Percentiles rank a stretch among this genome's conserved stretches.
phyloP scores from a whole-genome alignment of 768 basidiomycete species.

The Infundibulicybe gibba region DNA sequence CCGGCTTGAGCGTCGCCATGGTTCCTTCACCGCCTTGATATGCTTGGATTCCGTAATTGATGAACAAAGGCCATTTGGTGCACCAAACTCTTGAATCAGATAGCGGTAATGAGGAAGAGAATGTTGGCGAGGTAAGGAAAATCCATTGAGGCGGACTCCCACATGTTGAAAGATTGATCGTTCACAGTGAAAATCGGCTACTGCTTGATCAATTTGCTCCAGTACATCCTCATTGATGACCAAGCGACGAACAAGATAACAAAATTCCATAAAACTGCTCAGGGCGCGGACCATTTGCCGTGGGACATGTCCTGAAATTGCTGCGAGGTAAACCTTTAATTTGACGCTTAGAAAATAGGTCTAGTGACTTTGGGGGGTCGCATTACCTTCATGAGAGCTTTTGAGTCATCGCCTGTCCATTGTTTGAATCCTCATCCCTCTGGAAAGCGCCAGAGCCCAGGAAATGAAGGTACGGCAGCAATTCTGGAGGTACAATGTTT shows the following conservation, averaged over 20 bases:
- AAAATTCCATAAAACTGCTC: conserved; percentile 18
- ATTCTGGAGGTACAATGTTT: conserved; percentile 11
- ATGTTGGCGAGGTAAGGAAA: conserved; percentile 22
- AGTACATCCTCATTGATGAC: conserved; percentile 5
- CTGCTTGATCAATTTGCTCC: not conserved
- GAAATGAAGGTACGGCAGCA: conserved; percentile 11
- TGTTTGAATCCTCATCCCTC: conserved; percentile 21
- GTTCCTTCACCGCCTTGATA: conserved; percentile 32
- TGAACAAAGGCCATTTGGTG: no score
- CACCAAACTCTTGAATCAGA: conserved; percentile 16
- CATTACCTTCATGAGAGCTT: conserved; percentile 25
- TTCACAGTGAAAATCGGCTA: conserved; percentile 9
- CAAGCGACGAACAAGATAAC: no score
- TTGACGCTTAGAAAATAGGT: not conserved
- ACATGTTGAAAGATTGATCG: conserved; percentile 22
- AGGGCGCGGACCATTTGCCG: conserved; percentile 12
- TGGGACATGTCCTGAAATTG: conserved; percentile 16
- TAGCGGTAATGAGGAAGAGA: conserved; percentile 13
- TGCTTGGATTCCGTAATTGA: no score
- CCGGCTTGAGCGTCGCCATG: conserved; percentile 25
- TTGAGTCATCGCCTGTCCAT: no score
- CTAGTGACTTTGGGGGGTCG: no score
- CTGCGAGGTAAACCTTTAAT: conserved; percentile 18
- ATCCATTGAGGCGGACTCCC: conserved; percentile 5
- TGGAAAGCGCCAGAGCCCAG: conserved; percentile 19